Evolutionary conservation across 73 alveolate genomes (phyloP).

Genomic region (Durusdinium trenchii): DNA sequence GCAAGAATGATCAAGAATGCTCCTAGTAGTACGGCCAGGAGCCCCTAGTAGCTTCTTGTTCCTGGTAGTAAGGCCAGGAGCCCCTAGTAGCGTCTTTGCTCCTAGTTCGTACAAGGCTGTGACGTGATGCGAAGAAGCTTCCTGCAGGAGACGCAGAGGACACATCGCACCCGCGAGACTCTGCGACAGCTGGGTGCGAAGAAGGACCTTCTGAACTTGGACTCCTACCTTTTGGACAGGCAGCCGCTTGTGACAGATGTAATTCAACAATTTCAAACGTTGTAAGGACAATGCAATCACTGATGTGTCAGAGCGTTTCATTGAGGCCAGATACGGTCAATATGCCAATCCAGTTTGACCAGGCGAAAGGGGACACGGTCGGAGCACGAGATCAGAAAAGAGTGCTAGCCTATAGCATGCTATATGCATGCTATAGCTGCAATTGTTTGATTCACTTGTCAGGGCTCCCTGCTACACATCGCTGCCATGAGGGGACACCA

Average conservation of each 20-base stretch:
- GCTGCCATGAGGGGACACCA: slow-evolving; percentile 95
- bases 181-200: slow-evolving; percentile 93
- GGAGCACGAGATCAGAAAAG: too few species aligned
- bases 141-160: slow-evolving; percentile 47
- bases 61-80: too few species aligned
- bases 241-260: background rate
- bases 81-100: too few species aligned
- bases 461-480: slow-evolving; percentile 90
- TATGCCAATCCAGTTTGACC: slow-evolving; percentile 78
- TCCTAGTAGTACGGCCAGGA: too few species aligned
- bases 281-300: background rate
- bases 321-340: slow-evolving; percentile 58
- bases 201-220: slow-evolving; percentile 86
- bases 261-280: too few species aligned
- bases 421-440: too few species aligned
- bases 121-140: too few species aligned
- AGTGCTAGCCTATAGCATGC: too few species aligned
- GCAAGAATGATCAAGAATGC: background rate
- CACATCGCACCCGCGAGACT: slow-evolving; percentile 22
- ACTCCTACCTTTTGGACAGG: slow-evolving; percentile 81
- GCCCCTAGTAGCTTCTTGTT: too few species aligned
- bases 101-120: background rate
- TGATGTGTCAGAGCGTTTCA: background rate
- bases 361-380: too few species aligned
- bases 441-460: background rate